Evolutionary conservation across 2,329 filamentous ascomycete genomes (phyloP), one percentile per base, ranked within the genome.

Genomic region (Fusarium abutilonis): DNA sequence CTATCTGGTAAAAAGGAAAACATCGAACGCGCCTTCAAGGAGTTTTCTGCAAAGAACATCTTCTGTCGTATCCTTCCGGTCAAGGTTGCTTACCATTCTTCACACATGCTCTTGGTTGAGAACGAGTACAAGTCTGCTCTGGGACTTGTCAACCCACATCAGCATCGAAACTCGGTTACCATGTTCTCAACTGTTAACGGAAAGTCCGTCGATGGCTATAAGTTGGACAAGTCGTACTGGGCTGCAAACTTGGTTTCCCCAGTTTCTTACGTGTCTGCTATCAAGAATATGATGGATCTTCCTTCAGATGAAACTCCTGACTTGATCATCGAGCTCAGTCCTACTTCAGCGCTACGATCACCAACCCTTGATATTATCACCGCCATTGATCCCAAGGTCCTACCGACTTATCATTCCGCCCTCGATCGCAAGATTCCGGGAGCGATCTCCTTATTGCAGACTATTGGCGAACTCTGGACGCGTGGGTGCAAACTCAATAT

Each of bases 181-280:
- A 80, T 82, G 75, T 74, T 79, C 54, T 82, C 80, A 0, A 77
- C 79, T 0, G 74, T 81, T 11, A 74, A 72, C 10, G 75, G 77
- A 6, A 28, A 53, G 14, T 35, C 48, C 9, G 52, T 75, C n/a
- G 39, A 60, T 3, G 66, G 70, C 1, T 31, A 29, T 4, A 61
- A 73, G 4, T 60, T 81, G 1, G 69, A 70, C 8, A 64, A 71
- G 1, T 49, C 63, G 0, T 84, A 84, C 62, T 84, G 82, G 82
- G 72, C 74, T 3, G 64, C 73, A 3, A 84, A 84, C 48, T 64
- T 84, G 64, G 74, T 77, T 1, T 77, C 75, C 3, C 75, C 76
- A 1, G 82, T 84, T 9, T 72, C 76, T 5, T 84, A 81, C 57
- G 68, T 75, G 8, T 67, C 72, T 6, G 80, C 80, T 0, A 56